Evolutionary conservation across 176 grass and related monocot species (phyloP).

Genomic region (Phyllostachys edulis): DNA sequence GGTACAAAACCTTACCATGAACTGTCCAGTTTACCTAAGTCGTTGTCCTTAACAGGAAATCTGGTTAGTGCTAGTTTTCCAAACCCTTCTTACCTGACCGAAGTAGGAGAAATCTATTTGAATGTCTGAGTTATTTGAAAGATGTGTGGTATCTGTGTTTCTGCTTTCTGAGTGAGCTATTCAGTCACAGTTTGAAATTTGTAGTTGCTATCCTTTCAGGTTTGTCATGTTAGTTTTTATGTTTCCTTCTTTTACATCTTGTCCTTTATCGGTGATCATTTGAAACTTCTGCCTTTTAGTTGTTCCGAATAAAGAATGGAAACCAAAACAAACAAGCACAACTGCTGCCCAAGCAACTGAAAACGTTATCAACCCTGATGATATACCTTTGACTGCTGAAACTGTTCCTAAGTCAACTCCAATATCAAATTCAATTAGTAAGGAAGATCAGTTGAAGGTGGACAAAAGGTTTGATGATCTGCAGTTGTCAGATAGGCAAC

Average conservation of each 20-base stretch:
- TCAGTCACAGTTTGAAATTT: neutral
- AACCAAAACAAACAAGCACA: conserved; percentile 65
- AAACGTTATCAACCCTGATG: conserved; percentile 28
- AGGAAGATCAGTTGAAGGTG: conserved; percentile 31
- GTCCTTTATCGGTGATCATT: neutral
- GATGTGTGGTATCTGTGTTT: neutral
- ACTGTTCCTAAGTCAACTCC: conserved; percentile 41
- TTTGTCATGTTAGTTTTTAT: neutral
- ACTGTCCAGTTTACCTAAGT: neutral
- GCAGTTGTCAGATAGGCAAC: conserved; percentile 52
- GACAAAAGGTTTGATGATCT: conserved; percentile 49
- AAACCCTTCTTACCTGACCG: neutral
- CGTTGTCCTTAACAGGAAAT: neutral
- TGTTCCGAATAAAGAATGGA: conserved; percentile 88
- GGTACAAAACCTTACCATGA: neutral
- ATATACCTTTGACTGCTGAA: conserved; percentile 37
- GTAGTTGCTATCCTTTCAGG: neutral
- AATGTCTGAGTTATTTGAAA: neutral
- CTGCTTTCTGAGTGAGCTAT: neutral
- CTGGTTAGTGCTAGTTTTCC: neutral
- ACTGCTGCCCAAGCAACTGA: conserved; percentile 37
- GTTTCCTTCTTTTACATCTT: neutral
- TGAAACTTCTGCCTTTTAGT: conserved; percentile 28
- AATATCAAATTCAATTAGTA: conserved; percentile 30
- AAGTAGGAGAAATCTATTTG: neutral